Base-by-base conservation (phyloP, 1,284 basidiomycete genomes). In the Boletus semigastroideus region DNA sequence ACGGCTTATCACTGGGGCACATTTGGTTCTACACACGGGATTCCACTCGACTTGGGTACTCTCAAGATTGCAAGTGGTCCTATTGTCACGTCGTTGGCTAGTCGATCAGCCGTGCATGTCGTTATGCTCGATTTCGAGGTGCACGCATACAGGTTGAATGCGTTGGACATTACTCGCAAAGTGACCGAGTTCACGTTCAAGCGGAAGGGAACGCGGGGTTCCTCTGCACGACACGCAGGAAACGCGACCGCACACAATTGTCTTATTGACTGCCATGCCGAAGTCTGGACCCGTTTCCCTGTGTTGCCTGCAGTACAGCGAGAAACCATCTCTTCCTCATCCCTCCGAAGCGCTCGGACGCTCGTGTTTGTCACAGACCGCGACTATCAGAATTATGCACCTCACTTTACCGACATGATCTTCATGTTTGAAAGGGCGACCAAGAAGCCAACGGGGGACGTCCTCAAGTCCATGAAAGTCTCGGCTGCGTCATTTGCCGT, bases 201-300 rank as follows among this genome's bases (percentile, higher is more conserved):
- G 54, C 74, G 76, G 49, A 68, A 72, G 1, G 59, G 55, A 4
- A 50, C 46, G 7, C 58, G 52, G 2, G 31, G 46, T 1, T 51
- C 59, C 1, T 51, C 59, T 20, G 52, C 48, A 2, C 56, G 57
- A 6, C 54, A 66, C 59, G 53, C 54, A n/a, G 39, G 45, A 30
- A 45, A 22, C 12, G 47, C 27, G 2, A 42, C 48, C 0, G 52
- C 59, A 5, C 75, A 81, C 55, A 84, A 84, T 48, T 76, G 69
- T 42, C 65, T 85, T 9, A 64, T 85, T 8, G 79, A 83, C 51
- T 83, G 80, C 48, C 76, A 82, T 50, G 60, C 72, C 0, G 82
- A 85, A n/a, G 77, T 83, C 40, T 85, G 83, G 83, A 79, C 75
- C 4, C 77, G 82, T 3, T 85, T 82, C 59, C 83, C 84, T 0